Base-by-base conservation (phyloP, 108 stramenopile species). In the Thalassiosira profunda region DNA sequence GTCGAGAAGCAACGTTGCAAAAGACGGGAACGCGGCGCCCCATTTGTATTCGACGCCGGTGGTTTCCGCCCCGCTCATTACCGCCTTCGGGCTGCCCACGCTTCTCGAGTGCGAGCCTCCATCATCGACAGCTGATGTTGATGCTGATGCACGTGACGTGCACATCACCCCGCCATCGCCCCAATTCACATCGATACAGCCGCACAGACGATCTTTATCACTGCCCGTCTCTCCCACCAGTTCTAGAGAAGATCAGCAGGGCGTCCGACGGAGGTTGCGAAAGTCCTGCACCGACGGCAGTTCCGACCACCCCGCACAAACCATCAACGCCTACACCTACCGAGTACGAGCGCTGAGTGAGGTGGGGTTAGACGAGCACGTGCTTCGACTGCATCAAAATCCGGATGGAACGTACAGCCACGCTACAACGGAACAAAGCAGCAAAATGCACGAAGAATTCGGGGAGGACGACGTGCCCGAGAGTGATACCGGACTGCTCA, bases 371-470 rank as follows among this genome's bases (percentile, higher is more conserved):
- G 63, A 77, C 63, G 59, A 58, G 17, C 76, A 77, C 42, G 68
- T 64, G 36, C 37, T 77, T 29, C 54, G 57, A 48, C 57, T 77
- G 62, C 48, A 58, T 52, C 76, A 77, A 40, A 77, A 77, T 38
- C 67, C 46, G 24, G 76, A 77, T 34, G 76, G 76, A 5, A 63
- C 76, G 9, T 77, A 77, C 59, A 69, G 67, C 28, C 76, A 77
- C 38, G 76, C 54, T 62, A 56, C 58, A 6, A 20, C 58, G 41
- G 35, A 48, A 12, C n/a, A n/a, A n/a, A n/a, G n/a, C n/a, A n/a
- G n/a, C n/a, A n/a, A n/a, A n/a, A n/a, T n/a, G n/a, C n/a, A n/a
- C 0, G 40, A 58, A 24, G 30, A 51, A 33, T 26, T 51, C 15
- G 21, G 4, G 2, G 49, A 45, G 31, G 72, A 40, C 26, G 55